Evolutionary conservation across 208 protist genomes (phyloP).

Genomic region (Crithidia mellificae): DNA sequence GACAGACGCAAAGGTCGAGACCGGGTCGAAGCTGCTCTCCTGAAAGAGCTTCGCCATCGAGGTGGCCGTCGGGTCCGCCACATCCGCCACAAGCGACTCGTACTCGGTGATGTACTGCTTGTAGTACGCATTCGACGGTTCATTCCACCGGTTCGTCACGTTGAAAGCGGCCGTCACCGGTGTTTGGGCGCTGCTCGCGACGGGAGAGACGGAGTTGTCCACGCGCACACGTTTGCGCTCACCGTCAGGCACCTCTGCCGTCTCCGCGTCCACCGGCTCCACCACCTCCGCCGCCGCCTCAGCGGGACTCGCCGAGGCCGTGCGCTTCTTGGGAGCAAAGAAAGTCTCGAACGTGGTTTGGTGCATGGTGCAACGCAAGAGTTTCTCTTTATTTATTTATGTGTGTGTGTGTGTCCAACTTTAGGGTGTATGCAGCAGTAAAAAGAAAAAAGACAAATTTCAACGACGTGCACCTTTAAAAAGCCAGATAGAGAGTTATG

Average conservation of each 20-base stretch:
- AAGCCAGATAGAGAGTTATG: too few relatives aligned
- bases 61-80: conserved; percentile 42
- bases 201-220: neutral
- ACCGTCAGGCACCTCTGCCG: neutral
- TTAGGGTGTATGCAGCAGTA: too few relatives aligned
- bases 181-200: neutral
- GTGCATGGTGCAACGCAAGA: conserved; percentile 15
- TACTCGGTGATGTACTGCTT: conserved; percentile 34
- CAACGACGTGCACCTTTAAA: too few relatives aligned
- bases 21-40: conserved; percentile 45
- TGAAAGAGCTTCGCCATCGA: conserved; percentile 85
- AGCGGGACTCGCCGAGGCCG: conserved; percentile 1
- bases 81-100: conserved; percentile 20
- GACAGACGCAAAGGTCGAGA: conserved; percentile 29
- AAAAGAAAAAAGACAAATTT: too few relatives aligned
- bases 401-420: too few relatives aligned
- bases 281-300: neutral
- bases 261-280: neutral
- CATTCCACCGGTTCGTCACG: conserved; percentile 15
- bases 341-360: conserved; percentile 31
- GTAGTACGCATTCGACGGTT: conserved; percentile 23
- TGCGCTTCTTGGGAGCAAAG: conserved; percentile 20
- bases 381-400: too few relatives aligned
- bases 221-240: conserved; percentile 24
- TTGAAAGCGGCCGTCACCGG: neutral